A percentile compares a stretch with the other conserved stretches of the same genome.
phyloP scores from a whole-genome alignment of 2,329 filamentous ascomycete species.

The Pseudocercospora ulei region DNA sequence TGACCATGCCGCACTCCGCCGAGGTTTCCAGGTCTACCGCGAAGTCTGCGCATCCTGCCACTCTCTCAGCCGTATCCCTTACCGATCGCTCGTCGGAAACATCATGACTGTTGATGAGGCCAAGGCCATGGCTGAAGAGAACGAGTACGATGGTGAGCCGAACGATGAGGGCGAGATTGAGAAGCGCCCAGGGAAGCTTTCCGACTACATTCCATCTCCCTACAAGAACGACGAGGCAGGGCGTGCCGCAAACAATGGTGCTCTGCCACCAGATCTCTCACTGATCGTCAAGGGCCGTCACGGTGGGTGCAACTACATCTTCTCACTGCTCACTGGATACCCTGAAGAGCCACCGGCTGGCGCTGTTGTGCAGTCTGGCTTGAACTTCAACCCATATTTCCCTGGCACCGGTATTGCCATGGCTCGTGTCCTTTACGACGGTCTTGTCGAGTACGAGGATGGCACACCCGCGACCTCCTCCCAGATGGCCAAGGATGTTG shows the following conservation, averaged over 20 bases:
- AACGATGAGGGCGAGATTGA: constrained; percentile 97
- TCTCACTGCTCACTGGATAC: constrained; percentile 91
- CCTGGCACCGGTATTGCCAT: constrained; percentile 97
- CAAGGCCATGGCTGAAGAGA: constrained; percentile 93
- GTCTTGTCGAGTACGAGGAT: constrained; percentile 95
- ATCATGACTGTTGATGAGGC: constrained; percentile 95
- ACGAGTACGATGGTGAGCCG: constrained; percentile 96
- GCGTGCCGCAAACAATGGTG: constrained; percentile 95
- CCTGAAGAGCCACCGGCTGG: constrained; percentile 92
- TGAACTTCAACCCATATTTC: constrained; percentile 99
- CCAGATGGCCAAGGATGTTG: constrained; percentile 99
- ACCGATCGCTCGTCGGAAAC: constrained; percentile 79
- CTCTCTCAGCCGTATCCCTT: constrained; percentile 87
- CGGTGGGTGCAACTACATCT: constrained; percentile 97
- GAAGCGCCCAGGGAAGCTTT: constrained; percentile 96
- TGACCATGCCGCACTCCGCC: constrained; percentile 93
- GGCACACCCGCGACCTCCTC: constrained; percentile 87
- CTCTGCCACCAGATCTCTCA: constrained; percentile 91
- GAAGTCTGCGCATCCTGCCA: constrained; percentile 98
- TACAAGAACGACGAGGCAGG: constrained; percentile 99
- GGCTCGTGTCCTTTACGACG: constrained; percentile 96
- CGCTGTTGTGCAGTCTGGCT: constrained; percentile 69
- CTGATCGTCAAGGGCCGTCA: constrained; percentile 96
- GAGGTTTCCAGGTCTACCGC: constrained; percentile 98
- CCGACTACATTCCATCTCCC: constrained; percentile 86